Conservation (phyloP, 768 basidiomycete species). For the Trametes villosa region DNA sequence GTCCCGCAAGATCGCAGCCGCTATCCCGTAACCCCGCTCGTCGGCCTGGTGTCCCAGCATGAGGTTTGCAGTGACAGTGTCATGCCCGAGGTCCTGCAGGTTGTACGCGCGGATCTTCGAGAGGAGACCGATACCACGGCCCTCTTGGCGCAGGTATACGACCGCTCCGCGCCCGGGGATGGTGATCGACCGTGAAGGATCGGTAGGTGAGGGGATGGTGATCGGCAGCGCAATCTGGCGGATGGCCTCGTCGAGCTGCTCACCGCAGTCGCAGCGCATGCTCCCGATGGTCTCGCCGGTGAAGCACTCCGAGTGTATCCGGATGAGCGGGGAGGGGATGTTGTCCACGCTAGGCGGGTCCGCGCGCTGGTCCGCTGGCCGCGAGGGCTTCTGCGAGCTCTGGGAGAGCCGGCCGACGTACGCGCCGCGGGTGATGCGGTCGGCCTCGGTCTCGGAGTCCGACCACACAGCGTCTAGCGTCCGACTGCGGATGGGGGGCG, state of each 20-base stretch:
- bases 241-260: conserved; percentile 98
- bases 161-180: conserved; percentile 91
- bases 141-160: conserved; percentile 96
- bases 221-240: conserved; percentile 81
- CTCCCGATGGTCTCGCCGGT: conserved; percentile 97
- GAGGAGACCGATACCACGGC: conserved; percentile 93
- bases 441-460: conserved; percentile 87
- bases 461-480: conserved; percentile 86
- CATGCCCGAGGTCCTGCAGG: conserved; percentile 95
- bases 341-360: conserved; percentile 29
- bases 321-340: conserved; percentile 79
- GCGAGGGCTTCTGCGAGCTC: conserved; percentile 44
- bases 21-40: conserved; percentile 91
- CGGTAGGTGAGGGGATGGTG: conserved; percentile 40
- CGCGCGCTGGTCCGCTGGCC: conserved; percentile 22
- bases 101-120: conserved; percentile 98
- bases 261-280: conserved; percentile 99
- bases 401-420: conserved; percentile 85
- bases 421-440: conserved; percentile 91
- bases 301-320: conserved; percentile 98
- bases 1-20: conserved; percentile 88
- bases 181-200: conserved; percentile 36
- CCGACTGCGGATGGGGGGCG: conserved; percentile 71
- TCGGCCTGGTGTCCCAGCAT: conserved; percentile 95
- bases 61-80: conserved; percentile 97